Conservation (phyloP, 495 filamentous ascomycete species). For the Thozetella sp. region DNA sequence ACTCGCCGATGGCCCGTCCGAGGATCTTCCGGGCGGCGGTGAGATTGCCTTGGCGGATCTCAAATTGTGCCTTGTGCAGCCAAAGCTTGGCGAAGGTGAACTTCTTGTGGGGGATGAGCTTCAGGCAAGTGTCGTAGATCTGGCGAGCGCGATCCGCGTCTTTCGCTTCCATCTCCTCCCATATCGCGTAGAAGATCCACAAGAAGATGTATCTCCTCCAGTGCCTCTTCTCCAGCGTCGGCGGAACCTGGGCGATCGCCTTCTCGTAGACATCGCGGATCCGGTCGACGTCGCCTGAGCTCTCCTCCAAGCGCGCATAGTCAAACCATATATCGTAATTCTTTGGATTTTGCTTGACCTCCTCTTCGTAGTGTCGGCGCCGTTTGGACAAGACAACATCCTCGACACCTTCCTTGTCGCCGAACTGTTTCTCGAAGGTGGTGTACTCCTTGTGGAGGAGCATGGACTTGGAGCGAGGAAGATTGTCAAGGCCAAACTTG, state of each 20-base stretch:
- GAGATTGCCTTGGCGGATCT: constrained; percentile 84
- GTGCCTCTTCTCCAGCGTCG: constrained; percentile 94
- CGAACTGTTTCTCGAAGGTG: constrained; percentile 97
- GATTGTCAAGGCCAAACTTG: constrained; percentile 91
- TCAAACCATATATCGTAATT: constrained; percentile 98
- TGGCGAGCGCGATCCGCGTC: constrained; percentile 82
- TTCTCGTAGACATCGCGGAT: constrained; percentile 94
- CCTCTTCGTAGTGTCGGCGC: constrained; percentile 90
- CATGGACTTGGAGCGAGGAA: constrained; percentile 85
- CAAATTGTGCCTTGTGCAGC: constrained; percentile 91
- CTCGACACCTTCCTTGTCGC: constrained; percentile 91
- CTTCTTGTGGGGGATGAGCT: constrained; percentile 89
- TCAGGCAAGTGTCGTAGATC: constrained; percentile 87
- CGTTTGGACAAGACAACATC: constrained; percentile 95
- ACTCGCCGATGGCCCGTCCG: constrained; percentile 88
- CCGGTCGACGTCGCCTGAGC: constrained; percentile 73
- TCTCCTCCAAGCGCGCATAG: constrained; percentile 89
- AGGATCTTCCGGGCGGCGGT: constrained; percentile 81
- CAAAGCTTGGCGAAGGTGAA: constrained; percentile 98
- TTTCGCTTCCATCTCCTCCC: constrained; percentile 84
- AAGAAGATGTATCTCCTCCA: constrained; percentile 98
- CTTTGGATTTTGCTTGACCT: constrained; percentile 86
- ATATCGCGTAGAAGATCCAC: constrained; percentile 96
- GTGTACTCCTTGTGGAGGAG: constrained; percentile 90
- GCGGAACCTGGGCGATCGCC: constrained; percentile 94